Percentiles rank a stretch among this genome's conserved stretches.
phyloP scores from a whole-genome alignment of 2,329 filamentous ascomycete genomes.

The Alternaria hordeiaustralica region DNA sequence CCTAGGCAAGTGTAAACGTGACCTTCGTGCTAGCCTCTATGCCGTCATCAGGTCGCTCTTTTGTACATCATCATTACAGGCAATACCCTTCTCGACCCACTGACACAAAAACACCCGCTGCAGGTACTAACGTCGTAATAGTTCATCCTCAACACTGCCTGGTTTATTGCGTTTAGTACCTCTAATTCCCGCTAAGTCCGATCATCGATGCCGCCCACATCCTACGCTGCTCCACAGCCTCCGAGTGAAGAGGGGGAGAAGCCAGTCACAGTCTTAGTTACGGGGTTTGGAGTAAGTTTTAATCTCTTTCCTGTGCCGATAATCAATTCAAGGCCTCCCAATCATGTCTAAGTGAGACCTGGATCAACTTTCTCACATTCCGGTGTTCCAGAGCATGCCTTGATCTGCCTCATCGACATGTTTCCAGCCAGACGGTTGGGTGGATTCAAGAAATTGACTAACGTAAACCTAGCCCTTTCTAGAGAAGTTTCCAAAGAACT shows the following conservation, averaged over 20 bases:
- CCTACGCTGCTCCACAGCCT: slow-evolving; percentile 39
- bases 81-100: neutral
- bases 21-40: neutral
- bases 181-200: neutral
- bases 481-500: slow-evolving; percentile 37
- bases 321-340: neutral
- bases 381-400: neutral
- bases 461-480: slow-evolving; percentile 41
- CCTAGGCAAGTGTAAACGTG: neutral
- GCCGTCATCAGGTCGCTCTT: neutral
- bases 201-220: slow-evolving; percentile 21
- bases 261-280: slow-evolving; percentile 46
- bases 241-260: slow-evolving; percentile 35
- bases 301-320: neutral
- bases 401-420: neutral
- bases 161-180: neutral
- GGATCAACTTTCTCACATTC: neutral
- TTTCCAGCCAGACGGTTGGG: neutral
- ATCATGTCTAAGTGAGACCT: neutral
- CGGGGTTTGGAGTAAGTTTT: slow-evolving; percentile 44
- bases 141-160: neutral
- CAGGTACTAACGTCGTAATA: slow-evolving; percentile 3
- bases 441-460: slow-evolving; percentile 5
- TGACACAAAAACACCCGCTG: neutral
- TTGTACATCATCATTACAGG: neutral